Percentiles rank a stretch among this genome's conserved stretches.
phyloP scores from a whole-genome alignment of 2,329 filamentous ascomycete species.

The Thelonectria discophora region DNA sequence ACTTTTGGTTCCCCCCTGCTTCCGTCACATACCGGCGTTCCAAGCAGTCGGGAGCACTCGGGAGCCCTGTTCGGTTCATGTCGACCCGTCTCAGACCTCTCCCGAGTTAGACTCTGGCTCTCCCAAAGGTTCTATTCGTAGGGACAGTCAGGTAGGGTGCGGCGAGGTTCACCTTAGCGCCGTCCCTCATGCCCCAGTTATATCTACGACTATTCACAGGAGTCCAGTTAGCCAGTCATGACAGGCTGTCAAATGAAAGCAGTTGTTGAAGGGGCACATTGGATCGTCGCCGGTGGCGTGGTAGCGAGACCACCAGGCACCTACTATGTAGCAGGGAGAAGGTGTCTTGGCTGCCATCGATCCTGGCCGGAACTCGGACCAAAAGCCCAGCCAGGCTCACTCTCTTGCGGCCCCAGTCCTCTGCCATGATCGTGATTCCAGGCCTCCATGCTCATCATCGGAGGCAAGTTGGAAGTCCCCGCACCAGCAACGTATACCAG shows the following conservation, averaged over 20 bases:
- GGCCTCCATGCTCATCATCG: constrained; percentile 1
- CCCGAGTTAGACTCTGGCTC: neutral
- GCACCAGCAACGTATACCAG: neutral
- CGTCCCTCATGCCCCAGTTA: too few relatives aligned
- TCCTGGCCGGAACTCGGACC: constrained; percentile 13
- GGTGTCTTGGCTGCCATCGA: constrained; percentile 7
- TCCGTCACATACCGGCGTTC: constrained; percentile 16
- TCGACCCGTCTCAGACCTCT: neutral
- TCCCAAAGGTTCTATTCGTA: neutral
- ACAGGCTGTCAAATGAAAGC: constrained; percentile 10
- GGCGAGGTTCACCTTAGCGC: too few relatives aligned
- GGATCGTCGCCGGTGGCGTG: constrained; percentile 27
- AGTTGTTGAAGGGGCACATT: neutral
- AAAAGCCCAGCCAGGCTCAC: neutral
- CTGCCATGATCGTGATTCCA: neutral
- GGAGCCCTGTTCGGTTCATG: constrained; percentile 4
- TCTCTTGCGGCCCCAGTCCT: neutral
- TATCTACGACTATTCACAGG: too few relatives aligned
- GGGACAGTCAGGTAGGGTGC: too few relatives aligned
- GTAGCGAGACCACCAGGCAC: constrained; percentile 26
- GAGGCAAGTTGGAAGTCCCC: neutral
- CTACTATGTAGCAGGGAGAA: too few relatives aligned
- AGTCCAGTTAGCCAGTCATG: too few relatives aligned
- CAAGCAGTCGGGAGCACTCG: constrained; percentile 20
- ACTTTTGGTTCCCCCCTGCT: neutral